These are phyloP conservation scores for Diutina pseudorugosa DNA, from an alignment of 1,139 yeast genomes.

Conservation along the genomic window DNA sequence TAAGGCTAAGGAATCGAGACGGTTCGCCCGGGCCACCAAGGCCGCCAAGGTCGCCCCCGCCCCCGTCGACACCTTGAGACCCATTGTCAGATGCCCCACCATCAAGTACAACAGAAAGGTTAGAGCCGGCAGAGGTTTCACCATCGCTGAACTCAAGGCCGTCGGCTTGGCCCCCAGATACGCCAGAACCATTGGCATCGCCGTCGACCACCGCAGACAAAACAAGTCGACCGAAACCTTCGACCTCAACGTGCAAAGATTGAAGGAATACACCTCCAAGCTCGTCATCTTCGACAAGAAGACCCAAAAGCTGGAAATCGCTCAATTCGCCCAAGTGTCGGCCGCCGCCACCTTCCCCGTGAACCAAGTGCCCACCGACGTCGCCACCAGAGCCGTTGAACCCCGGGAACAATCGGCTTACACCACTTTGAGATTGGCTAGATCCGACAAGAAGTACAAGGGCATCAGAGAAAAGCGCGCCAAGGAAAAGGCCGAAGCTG, in stretches of 20 bases:
- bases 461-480: slow-evolving; percentile 98
- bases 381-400: slow-evolving; percentile 86
- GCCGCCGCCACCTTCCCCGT: slow-evolving; percentile 81
- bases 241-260: slow-evolving; percentile 90
- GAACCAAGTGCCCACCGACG: slow-evolving; percentile 60
- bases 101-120: slow-evolving; percentile 98
- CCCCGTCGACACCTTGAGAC: slow-evolving; percentile 94
- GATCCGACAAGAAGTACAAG: slow-evolving; percentile 84
- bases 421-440: slow-evolving; percentile 93
- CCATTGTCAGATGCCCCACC: slow-evolving; percentile 97
- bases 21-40: slow-evolving; percentile 86
- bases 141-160: slow-evolving; percentile 96
- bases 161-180: slow-evolving; percentile 90
- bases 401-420: slow-evolving; percentile 78
- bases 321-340: slow-evolving; percentile 71
- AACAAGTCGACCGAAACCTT: slow-evolving; percentile 96
- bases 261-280: slow-evolving; percentile 92
- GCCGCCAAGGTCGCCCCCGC: slow-evolving; percentile 96
- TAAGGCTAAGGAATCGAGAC: slow-evolving; percentile 96
- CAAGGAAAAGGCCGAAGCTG: slow-evolving; percentile 95
- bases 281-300: slow-evolving; percentile 93
- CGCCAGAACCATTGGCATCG: slow-evolving; percentile 97
- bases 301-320: slow-evolving; percentile 32
- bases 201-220: slow-evolving; percentile 99
- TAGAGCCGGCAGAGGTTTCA: slow-evolving; percentile 99